Conservation (phyloP, 225 moss, liverwort and hornwort species). For the Polytrichum formosum region DNA sequence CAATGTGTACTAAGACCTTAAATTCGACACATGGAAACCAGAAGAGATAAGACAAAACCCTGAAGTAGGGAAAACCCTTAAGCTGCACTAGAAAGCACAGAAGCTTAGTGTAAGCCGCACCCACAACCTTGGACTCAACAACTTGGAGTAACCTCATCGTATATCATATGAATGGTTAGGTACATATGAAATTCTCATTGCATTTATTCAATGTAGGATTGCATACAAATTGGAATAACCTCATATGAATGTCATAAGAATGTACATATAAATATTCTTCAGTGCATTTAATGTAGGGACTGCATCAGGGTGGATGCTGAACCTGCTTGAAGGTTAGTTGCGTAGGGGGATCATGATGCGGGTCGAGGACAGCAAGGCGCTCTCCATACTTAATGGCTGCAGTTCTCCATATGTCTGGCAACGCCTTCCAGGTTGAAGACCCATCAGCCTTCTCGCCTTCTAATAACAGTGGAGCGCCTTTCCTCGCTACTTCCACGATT, state of each 20-base stretch:
- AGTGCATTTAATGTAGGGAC: not conserved
- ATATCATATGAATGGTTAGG: too few species aligned
- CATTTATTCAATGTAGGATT: not conserved
- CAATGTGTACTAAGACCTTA: too few species aligned
- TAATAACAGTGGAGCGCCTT: constrained; percentile 47
- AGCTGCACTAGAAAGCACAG: too few species aligned
- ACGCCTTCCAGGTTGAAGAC: constrained; percentile 34
- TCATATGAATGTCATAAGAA: not conserved
- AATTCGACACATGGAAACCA: too few species aligned
- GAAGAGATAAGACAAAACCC: too few species aligned
- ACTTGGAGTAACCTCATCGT: not conserved
- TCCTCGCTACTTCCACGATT: constrained; percentile 31
- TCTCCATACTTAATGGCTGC: constrained; percentile 41
- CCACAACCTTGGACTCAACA: not conserved
- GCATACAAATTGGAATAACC: not conserved
- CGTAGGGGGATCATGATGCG: constrained; percentile 42
- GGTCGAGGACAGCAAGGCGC: constrained; percentile 40
- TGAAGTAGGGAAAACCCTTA: too few species aligned
- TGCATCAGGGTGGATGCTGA: not conserved
- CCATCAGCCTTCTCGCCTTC: constrained; percentile 24
- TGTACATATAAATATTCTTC: not conserved
- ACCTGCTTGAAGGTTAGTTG: constrained; percentile 44
- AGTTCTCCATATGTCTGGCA: constrained; percentile 61
- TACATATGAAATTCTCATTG: too few species aligned
- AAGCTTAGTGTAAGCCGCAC: too few species aligned